Percentiles rank a stretch among this genome's conserved stretches.
Evolutionary conservation across 2,329 filamentous ascomycete species (phyloP).

Genomic region (Blumeria graminis): DNA sequence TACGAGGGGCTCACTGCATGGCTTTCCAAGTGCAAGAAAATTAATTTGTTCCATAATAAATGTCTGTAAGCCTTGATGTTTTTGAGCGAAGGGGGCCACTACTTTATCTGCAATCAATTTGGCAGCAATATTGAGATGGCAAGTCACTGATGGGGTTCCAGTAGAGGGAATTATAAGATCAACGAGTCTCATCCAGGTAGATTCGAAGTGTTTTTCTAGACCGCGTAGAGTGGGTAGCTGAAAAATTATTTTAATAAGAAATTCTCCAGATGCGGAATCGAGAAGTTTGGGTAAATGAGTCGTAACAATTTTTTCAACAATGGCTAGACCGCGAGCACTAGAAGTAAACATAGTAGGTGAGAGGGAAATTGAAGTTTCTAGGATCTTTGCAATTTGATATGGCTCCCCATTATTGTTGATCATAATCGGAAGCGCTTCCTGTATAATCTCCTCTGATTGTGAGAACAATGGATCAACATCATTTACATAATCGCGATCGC

Average conservation of each 20-base stretch:
- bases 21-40: background rate
- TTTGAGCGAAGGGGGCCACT: slow-evolving; percentile 18
- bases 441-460: slow-evolving; percentile 8
- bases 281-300: slow-evolving; percentile 34
- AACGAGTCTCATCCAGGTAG: slow-evolving; percentile 17
- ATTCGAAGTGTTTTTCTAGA: slow-evolving; percentile 11
- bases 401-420: slow-evolving; percentile 35
- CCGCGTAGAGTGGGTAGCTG: slow-evolving; percentile 18
- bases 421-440: slow-evolving; percentile 22
- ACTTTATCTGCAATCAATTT: slow-evolving; percentile 23
- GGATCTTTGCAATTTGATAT: slow-evolving; percentile 34
- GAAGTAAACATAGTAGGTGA: slow-evolving; percentile 19
- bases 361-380: slow-evolving; percentile 26
- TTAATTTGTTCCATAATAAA: slow-evolving; percentile 18
- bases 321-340: slow-evolving; percentile 9
- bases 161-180: slow-evolving; percentile 17
- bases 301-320: slow-evolving; percentile 26
- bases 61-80: slow-evolving; percentile 21
- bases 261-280: slow-evolving; percentile 40
- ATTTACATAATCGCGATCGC: slow-evolving; percentile 1
- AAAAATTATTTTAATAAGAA: slow-evolving; percentile 32
- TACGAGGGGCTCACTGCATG: background rate
- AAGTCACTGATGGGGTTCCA: slow-evolving; percentile 5
- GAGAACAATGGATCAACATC: slow-evolving; percentile 3
- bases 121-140: slow-evolving; percentile 14